These are phyloP conservation scores for Eucalyptus regnans DNA, from an alignment of 345 rosid genomes.

Conservation along the genomic window DNA sequence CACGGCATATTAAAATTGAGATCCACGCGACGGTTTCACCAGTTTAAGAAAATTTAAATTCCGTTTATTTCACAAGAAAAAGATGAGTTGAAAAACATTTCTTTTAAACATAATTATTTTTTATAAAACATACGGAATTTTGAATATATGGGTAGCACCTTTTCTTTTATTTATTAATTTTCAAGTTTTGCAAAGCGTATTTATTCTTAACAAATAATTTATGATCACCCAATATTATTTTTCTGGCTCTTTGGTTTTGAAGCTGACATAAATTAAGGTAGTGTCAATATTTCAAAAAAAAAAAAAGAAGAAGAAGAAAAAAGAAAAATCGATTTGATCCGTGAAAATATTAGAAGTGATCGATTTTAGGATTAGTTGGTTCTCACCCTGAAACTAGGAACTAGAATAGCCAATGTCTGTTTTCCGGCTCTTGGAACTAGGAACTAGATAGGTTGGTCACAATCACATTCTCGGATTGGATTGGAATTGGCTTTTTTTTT, in stretches of 20 bases:
- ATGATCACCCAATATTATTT: fast-evolving
- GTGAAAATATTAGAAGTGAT: neutral
- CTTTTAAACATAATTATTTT: neutral
- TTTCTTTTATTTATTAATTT: neutral
- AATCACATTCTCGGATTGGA: fast-evolving
- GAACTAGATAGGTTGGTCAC: fast-evolving
- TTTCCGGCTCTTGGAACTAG: fast-evolving
- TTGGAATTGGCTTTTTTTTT: fast-evolving
- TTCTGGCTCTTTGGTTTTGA: neutral
- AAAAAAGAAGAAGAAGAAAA: fast-evolving
- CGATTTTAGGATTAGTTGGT: fast-evolving
- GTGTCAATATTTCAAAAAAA: neutral
- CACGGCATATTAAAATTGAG: neutral
- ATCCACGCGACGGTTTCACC: neutral
- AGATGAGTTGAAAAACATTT: neutral
- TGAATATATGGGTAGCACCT: neutral
- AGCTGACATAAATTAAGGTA: neutral
- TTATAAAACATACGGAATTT: fast-evolving
- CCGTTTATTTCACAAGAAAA: fast-evolving
- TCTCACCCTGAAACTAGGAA: fast-evolving
- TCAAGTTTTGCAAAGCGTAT: neutral
- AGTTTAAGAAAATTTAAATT: neutral
- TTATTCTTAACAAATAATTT: neutral
- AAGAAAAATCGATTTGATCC: fast-evolving
- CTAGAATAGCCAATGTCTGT: fast-evolving